A percentile compares a stretch with the other conserved stretches of the same genome.
Evolutionary conservation across 1,284 basidiomycete species (phyloP).

Genomic region (Phellopilus nigrolimitatus): DNA sequence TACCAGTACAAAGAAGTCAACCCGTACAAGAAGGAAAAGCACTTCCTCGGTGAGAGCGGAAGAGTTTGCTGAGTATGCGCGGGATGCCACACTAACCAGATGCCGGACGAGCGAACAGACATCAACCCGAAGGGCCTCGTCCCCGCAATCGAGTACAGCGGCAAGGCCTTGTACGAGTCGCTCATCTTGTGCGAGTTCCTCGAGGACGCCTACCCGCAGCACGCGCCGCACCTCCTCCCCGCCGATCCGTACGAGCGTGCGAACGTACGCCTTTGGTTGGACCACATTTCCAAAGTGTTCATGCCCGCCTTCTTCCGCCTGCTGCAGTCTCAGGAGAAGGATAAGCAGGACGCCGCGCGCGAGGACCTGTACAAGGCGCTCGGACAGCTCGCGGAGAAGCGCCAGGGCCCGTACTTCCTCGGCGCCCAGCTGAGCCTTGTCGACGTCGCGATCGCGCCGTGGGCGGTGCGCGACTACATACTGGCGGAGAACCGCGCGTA

Average conservation of each 20-base stretch:
- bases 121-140: conserved; percentile 70
- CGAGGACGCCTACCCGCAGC: conserved; percentile 50
- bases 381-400: conserved; percentile 40
- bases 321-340: conserved; percentile 46
- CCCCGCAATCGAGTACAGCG: conserved; percentile 54
- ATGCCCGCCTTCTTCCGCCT: conserved; percentile 51
- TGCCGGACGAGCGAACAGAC: conserved; percentile 30
- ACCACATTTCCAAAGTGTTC: conserved; percentile 47
- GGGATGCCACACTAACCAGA: background rate
- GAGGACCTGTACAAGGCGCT: conserved; percentile 44
- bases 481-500: conserved; percentile 49
- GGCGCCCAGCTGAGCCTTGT: conserved; percentile 53
- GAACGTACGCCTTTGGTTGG: conserved; percentile 47
- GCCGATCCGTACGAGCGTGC: conserved; percentile 47
- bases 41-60: conserved; percentile 53
- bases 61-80: too few relatives aligned
- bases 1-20: conserved; percentile 68
- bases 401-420: conserved; percentile 57
- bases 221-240: conserved; percentile 43
- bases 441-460: conserved; percentile 57
- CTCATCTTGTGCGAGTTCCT: conserved; percentile 57
- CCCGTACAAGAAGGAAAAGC: conserved; percentile 64
- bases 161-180: conserved; percentile 56
- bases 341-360: conserved; percentile 42
- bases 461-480: conserved; percentile 47